phyloP scores from a whole-genome alignment of 164 flowering plant genomes.

The Macadamia integrifolia region DNA sequence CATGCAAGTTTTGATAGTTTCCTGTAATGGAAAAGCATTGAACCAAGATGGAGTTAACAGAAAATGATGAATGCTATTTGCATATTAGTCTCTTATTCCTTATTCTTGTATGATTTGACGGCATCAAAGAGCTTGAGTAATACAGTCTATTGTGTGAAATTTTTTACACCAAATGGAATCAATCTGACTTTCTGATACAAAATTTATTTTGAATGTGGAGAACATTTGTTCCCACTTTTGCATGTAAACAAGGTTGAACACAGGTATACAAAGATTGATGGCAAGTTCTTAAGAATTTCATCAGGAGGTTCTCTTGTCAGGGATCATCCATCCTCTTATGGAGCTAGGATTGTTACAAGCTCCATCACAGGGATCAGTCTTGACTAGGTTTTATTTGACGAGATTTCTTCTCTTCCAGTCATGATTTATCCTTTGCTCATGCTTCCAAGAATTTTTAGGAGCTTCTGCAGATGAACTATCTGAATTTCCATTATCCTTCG shows the following conservation, averaged over 20 bases:
- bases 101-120: conserved; percentile 2
- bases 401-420: conserved; percentile 16
- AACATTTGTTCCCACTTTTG: conserved; percentile 10
- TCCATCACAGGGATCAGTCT: conserved; percentile 7
- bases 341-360: conserved; percentile 1
- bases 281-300: conserved; percentile 6
- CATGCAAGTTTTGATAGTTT: too few species aligned
- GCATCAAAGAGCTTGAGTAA: conserved; percentile 3
- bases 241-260: conserved; percentile 16
- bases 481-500: conserved; percentile 50
- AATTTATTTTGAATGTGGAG: conserved; percentile 4
- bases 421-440: conserved; percentile 59
- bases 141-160: not conserved
- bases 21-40: not conserved
- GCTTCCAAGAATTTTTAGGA: conserved; percentile 79
- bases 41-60: not conserved
- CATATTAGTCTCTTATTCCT: not conserved
- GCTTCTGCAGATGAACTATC: conserved; percentile 51
- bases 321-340: not conserved
- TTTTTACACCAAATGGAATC: not conserved
- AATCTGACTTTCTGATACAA: not conserved
- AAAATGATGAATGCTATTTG: not conserved
- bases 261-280: not conserved
- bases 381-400: not conserved
- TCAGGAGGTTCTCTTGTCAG: not conserved